phyloP scores from a whole-genome alignment of 805 yeast species.

The Candida boleticola region DNA sequence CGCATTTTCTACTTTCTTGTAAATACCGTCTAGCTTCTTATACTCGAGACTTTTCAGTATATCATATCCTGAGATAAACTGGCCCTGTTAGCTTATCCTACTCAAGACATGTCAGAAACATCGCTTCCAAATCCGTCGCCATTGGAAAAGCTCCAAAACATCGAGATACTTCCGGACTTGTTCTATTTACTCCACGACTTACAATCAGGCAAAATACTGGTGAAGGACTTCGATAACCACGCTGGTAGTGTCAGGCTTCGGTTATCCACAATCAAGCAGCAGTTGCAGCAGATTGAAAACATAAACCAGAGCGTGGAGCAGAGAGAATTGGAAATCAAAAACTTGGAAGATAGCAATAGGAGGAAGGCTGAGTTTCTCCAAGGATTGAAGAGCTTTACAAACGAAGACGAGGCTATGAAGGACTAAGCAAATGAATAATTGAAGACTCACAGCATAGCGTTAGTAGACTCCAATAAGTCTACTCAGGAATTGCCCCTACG shows the following conservation, averaged over 20 bases:
- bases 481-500: no score
- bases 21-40: no score
- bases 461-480: no score
- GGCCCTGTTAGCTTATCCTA: no score
- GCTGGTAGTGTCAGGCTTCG: slow-evolving; percentile 40
- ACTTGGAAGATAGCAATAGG: slow-evolving; percentile 22
- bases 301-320: slow-evolving; percentile 32
- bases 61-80: no score
- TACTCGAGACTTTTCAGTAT: no score
- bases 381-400: neutral
- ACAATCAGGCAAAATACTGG: slow-evolving; percentile 33
- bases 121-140: neutral
- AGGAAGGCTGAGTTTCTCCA: slow-evolving; percentile 23
- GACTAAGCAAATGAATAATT: no score
- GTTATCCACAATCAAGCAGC: slow-evolving; percentile 25
- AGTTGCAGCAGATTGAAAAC: slow-evolving; percentile 36
- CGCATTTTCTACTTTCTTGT: no score
- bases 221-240: slow-evolving; percentile 42
- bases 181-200: slow-evolving; percentile 33
- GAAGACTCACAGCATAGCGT: no score
- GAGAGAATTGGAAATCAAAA: slow-evolving; percentile 21
- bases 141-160: slow-evolving; percentile 23
- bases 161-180: slow-evolving; percentile 38
- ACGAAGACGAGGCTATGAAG: neutral
- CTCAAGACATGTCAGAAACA: no score